Conservation (phyloP, 2,329 filamentous ascomycete species). For the Verticillium longisporum region DNA sequence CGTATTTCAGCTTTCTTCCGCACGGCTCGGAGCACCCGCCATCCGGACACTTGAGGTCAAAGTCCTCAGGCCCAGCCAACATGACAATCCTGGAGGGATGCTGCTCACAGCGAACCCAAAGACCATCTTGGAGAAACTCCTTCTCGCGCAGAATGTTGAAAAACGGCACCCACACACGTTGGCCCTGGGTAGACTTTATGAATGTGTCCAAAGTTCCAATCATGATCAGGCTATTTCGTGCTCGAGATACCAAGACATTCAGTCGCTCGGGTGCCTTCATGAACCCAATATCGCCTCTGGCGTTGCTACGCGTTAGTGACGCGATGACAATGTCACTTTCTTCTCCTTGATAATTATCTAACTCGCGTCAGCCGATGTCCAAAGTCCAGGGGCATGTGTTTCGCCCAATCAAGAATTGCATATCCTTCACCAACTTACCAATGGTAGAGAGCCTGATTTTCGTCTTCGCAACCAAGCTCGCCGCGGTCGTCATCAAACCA, state of each 20-base stretch:
- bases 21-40: slow-evolving; percentile 62
- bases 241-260: slow-evolving; percentile 64
- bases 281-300: slow-evolving; percentile 60
- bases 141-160: slow-evolving; percentile 47
- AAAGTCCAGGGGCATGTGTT: too few relatives aligned
- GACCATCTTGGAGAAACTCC: slow-evolving; percentile 49
- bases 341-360: slow-evolving; percentile 75
- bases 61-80: slow-evolving; percentile 46
- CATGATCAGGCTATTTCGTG: slow-evolving; percentile 58
- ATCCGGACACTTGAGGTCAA: slow-evolving; percentile 57
- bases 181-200: slow-evolving; percentile 49
- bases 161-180: slow-evolving; percentile 48
- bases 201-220: slow-evolving; percentile 67
- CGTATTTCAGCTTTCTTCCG: slow-evolving; percentile 46
- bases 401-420: too few relatives aligned
- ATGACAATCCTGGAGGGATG: slow-evolving; percentile 44
- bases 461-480: slow-evolving; percentile 42
- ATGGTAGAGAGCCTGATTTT: slow-evolving; percentile 61
- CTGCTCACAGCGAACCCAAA: slow-evolving; percentile 53
- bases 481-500: slow-evolving; percentile 50
- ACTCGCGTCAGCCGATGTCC: slow-evolving; percentile 1
- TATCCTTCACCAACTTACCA: slow-evolving; percentile 35
- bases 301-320: slow-evolving; percentile 62
- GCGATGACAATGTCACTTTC: slow-evolving; percentile 67
- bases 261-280: slow-evolving; percentile 58